These are phyloP conservation scores for Teunomyces funiuensis DNA, from an alignment of 805 yeast genomes.

Conservation along the genomic window DNA sequence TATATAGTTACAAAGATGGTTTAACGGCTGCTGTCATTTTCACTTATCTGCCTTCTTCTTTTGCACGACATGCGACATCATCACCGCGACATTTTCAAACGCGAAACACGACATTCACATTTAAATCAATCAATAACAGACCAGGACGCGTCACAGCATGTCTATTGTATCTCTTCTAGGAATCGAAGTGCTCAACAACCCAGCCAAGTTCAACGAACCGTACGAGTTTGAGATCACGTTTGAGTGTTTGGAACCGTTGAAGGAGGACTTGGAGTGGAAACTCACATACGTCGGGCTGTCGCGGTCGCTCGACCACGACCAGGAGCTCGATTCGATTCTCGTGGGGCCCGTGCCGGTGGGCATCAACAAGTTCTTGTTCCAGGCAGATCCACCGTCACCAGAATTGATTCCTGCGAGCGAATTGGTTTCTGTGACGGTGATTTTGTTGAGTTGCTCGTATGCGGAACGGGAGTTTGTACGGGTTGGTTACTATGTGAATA, in stretches of 20 bases:
- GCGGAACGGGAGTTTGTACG: constrained; percentile 93
- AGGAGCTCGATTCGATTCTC: constrained; percentile 90
- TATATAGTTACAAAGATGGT: too few relatives aligned
- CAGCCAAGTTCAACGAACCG: constrained; percentile 90
- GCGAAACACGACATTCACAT: too few relatives aligned
- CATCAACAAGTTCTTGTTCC: constrained; percentile 84
- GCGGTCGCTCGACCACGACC: constrained; percentile 92
- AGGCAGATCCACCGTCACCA: constrained; percentile 96
- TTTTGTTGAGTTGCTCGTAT: constrained; percentile 87
- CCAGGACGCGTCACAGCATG: constrained; percentile 45
- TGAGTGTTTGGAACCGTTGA: constrained; percentile 91
- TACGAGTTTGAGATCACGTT: constrained; percentile 97
- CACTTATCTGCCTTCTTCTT: too few relatives aligned
- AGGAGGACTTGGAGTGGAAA: constrained; percentile 95
- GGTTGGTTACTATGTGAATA: constrained; percentile 96
- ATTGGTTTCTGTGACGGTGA: constrained; percentile 92
- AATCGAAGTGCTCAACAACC: constrained; percentile 88
- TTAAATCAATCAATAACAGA: too few relatives aligned
- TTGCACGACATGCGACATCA: too few relatives aligned
- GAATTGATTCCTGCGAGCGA: constrained; percentile 96
- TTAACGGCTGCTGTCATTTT: too few relatives aligned
- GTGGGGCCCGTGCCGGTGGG: constrained; percentile 99
- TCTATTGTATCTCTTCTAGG: constrained; percentile 92
- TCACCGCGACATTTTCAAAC: too few relatives aligned
- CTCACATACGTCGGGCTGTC: constrained; percentile 96